These are phyloP conservation scores for Saccharomyces hybrid DNA, from an alignment of 1,139 yeast species.

Conservation along the genomic window DNA sequence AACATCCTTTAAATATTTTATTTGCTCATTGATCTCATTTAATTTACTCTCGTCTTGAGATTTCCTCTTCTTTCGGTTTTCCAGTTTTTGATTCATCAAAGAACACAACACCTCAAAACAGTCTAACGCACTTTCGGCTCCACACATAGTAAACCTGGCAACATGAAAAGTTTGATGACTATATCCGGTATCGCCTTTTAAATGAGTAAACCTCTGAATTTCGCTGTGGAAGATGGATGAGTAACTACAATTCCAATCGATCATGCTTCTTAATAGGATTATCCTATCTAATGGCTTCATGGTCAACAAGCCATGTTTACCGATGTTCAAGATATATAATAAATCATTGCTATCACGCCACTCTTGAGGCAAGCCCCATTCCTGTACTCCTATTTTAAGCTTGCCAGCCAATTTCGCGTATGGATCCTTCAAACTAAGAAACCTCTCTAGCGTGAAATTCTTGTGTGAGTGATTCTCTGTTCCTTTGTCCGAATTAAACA, in stretches of 20 bases:
- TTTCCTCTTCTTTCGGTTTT: slow-evolving; percentile 3
- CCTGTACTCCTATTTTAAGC: slow-evolving; percentile 11
- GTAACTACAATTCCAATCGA: slow-evolving; percentile 42
- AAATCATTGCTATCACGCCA: slow-evolving; percentile 34
- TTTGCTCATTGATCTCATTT: background rate
- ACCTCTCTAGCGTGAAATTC: background rate
- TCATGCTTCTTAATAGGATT: slow-evolving; percentile 40
- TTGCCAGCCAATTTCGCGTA: slow-evolving; percentile 35
- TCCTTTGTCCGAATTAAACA: slow-evolving; percentile 14
- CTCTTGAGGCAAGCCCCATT: slow-evolving; percentile 41
- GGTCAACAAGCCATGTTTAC: slow-evolving; percentile 37
- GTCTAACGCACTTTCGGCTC: slow-evolving; percentile 17
- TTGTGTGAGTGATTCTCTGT: background rate
- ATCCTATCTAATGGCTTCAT: slow-evolving; percentile 43
- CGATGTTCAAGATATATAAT: slow-evolving; percentile 10
- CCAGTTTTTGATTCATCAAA: slow-evolving; percentile 1
- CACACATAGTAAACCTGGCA: slow-evolving; percentile 23
- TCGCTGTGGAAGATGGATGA: slow-evolving; percentile 40
- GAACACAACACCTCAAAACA: slow-evolving; percentile 4
- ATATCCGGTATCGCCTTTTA: slow-evolving; percentile 23
- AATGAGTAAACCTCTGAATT: slow-evolving; percentile 28
- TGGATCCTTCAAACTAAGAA: slow-evolving; percentile 27
- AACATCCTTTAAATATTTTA: slow-evolving; percentile 18
- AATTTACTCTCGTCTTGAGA: background rate
- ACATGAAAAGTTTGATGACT: slow-evolving; percentile 24